Conservation (phyloP, 2,329 filamentous ascomycete genomes). For the Aspergillus ochraceus region DNA sequence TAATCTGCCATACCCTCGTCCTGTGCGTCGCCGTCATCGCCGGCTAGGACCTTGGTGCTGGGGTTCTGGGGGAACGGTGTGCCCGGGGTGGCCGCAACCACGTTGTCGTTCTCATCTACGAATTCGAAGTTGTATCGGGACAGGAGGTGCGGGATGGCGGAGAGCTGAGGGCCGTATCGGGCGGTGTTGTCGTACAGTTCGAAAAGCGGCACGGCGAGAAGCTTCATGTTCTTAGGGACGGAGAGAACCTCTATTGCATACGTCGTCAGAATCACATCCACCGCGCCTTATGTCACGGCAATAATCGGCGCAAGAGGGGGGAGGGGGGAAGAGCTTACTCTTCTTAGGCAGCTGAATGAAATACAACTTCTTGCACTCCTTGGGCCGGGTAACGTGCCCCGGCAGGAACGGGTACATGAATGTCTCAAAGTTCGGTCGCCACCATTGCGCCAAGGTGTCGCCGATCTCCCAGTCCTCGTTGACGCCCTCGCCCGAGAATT, state of each 20-base stretch:
- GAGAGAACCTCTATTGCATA: constrained; percentile 74
- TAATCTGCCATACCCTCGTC: constrained; percentile 40
- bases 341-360: constrained; percentile 91
- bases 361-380: constrained; percentile 99
- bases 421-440: constrained; percentile 97
- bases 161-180: constrained; percentile 91
- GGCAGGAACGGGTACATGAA: constrained; percentile 99
- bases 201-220: constrained; percentile 93
- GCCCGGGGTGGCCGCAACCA: constrained; percentile 81
- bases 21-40: constrained; percentile 33
- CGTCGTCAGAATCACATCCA: neutral
- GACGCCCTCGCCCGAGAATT: constrained; percentile 77
- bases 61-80: constrained; percentile 60
- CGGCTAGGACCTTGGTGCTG: constrained; percentile 66
- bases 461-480: constrained; percentile 93
- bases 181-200: constrained; percentile 98
- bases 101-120: constrained; percentile 86
- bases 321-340: constrained; percentile 63
- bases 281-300: neutral
- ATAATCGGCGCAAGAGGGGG: neutral
- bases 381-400: constrained; percentile 90
- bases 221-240: constrained; percentile 99
- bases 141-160: constrained; percentile 90
- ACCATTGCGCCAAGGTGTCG: constrained; percentile 96
- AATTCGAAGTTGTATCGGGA: constrained; percentile 98